These are phyloP conservation scores for Lotmaria passim DNA, from an alignment of 208 protist species.

Conservation along the genomic window DNA sequence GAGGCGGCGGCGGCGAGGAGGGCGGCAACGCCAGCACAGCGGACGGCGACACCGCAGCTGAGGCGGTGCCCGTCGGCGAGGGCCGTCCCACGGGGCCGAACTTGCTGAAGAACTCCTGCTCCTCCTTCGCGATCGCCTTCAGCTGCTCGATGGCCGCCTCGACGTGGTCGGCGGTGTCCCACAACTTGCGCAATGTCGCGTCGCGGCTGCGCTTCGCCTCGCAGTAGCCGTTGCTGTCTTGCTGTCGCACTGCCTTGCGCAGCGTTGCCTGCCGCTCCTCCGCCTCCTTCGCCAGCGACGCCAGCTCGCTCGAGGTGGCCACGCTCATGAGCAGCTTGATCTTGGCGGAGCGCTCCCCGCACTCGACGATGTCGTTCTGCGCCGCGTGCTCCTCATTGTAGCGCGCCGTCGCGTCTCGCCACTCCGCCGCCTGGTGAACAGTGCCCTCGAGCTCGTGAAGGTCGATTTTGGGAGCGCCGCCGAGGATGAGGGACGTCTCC, in stretches of 20 bases:
- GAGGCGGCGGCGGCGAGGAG: neutral
- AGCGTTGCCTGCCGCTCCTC: slow-evolving; percentile 52
- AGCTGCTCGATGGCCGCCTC: slow-evolving; percentile 52
- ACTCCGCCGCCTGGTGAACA: slow-evolving; percentile 5
- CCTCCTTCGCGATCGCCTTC: slow-evolving; percentile 43
- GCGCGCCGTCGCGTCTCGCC: slow-evolving; percentile 11
- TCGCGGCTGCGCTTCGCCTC: slow-evolving; percentile 48
- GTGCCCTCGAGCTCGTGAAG: slow-evolving; percentile 9
- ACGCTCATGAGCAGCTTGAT: slow-evolving; percentile 48
- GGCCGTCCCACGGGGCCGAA: slow-evolving; percentile 18
- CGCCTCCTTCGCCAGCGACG: slow-evolving; percentile 36
- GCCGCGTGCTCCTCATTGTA: slow-evolving; percentile 20
- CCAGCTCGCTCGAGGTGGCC: slow-evolving; percentile 44
- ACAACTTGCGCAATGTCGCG: slow-evolving; percentile 40
- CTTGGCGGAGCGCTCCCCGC: slow-evolving; percentile 30
- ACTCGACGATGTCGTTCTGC: slow-evolving; percentile 50
- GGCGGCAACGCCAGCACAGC: neutral
- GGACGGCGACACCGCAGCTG: neutral
- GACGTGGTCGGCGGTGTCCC: slow-evolving; percentile 41
- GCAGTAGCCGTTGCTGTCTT: slow-evolving; percentile 47
- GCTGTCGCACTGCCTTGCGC: slow-evolving; percentile 38
- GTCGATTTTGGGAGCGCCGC: slow-evolving; percentile 2
- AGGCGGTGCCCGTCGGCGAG: neutral
- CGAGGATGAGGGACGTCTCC: neutral
- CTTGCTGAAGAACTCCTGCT: slow-evolving; percentile 46